A percentile compares a stretch with the other conserved stretches of the same genome.
phyloP scores from a whole-genome alignment of 1,284 basidiomycete genomes.

The Ceratobasidium sp. region DNA sequence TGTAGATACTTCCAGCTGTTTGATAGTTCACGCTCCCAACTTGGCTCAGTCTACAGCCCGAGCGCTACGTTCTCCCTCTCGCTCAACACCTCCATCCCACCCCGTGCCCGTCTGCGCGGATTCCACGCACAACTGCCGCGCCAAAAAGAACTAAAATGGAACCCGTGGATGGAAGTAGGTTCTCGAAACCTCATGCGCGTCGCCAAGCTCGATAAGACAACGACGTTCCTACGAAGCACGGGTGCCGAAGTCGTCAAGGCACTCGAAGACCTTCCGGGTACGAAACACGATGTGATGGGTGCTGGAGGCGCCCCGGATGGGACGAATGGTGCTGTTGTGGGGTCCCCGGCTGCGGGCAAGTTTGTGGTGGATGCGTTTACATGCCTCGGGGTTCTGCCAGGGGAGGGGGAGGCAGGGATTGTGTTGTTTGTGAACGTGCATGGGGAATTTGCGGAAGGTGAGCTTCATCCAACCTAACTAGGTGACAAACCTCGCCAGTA shows the following conservation, averaged over 20 bases:
- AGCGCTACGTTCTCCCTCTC: conserved; percentile 90
- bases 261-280: conserved; percentile 74
- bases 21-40: conserved; percentile 76
- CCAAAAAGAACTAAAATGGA: conserved; percentile 82
- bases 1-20: conserved; percentile 84
- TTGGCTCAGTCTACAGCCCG: conserved; percentile 82
- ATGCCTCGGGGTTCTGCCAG: conserved; percentile 66
- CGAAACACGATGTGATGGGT: conserved; percentile 80
- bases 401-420: conserved; percentile 56
- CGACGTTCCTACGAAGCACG: conserved; percentile 72
- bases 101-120: conserved; percentile 73
- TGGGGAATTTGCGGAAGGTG: conserved; percentile 92
- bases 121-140: conserved; percentile 76
- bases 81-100: conserved; percentile 81
- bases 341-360: conserved; percentile 64
- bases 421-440: conserved; percentile 85
- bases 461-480: conserved; percentile 57
- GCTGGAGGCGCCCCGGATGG: conserved; percentile 49
- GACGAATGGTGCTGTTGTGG: conserved; percentile 4
- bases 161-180: conserved; percentile 71
- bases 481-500: too few species aligned
- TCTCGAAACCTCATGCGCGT: conserved; percentile 83
- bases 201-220: conserved; percentile 67
- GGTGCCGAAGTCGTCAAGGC: conserved; percentile 75
- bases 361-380: conserved; percentile 93